Percentiles rank a stretch among this genome's conserved stretches.
These are phyloP conservation scores for Ganoderma multipileum DNA, from an alignment of 1,284 basidiomycete species.

Conservation along the genomic window DNA sequence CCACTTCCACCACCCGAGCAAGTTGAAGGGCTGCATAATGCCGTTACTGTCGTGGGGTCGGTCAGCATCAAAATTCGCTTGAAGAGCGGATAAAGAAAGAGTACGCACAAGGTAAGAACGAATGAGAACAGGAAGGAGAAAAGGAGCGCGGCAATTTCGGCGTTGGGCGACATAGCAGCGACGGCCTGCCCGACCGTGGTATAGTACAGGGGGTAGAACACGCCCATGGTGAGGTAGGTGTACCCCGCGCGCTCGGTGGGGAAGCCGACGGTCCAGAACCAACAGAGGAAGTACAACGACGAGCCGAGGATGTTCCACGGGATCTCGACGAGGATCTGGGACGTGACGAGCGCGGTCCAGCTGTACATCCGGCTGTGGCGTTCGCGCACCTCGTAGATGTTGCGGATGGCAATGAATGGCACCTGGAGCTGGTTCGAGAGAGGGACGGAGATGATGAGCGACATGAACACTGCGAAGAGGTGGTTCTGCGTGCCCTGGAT, in stretches of 20 bases:
- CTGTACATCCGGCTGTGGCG: conserved; percentile 81
- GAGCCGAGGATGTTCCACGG: conserved; percentile 73
- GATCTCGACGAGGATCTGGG: conserved; percentile 68
- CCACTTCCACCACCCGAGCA: conserved; percentile 84
- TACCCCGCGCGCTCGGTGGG: conserved; percentile 60
- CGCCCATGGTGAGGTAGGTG: conserved; percentile 59
- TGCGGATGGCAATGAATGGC: conserved; percentile 58
- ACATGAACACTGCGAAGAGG: conserved; percentile 71
- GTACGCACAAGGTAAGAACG: conserved; percentile 66
- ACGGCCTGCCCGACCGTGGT: conserved; percentile 56
- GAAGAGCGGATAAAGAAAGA: not conserved
- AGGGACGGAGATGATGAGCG: conserved; percentile 51
- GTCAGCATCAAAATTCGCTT: not conserved
- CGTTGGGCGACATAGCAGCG: conserved; percentile 70
- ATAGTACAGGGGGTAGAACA: conserved; percentile 64
- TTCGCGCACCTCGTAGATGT: conserved; percentile 71
- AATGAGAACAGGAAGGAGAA: conserved; percentile 71
- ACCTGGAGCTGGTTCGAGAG: conserved; percentile 62
- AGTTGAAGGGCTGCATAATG: conserved; percentile 66
- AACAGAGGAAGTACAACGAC: conserved; percentile 66
- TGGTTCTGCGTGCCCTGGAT: conserved; percentile 85
- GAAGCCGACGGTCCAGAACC: conserved; percentile 77
- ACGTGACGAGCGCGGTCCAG: conserved; percentile 77
- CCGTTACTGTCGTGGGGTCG: conserved; percentile 54
- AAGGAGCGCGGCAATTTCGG: conserved; percentile 69